These are phyloP conservation scores for Tolypocladium paradoxum DNA, from an alignment of 2,329 filamentous ascomycete species.

Conservation along the genomic window DNA sequence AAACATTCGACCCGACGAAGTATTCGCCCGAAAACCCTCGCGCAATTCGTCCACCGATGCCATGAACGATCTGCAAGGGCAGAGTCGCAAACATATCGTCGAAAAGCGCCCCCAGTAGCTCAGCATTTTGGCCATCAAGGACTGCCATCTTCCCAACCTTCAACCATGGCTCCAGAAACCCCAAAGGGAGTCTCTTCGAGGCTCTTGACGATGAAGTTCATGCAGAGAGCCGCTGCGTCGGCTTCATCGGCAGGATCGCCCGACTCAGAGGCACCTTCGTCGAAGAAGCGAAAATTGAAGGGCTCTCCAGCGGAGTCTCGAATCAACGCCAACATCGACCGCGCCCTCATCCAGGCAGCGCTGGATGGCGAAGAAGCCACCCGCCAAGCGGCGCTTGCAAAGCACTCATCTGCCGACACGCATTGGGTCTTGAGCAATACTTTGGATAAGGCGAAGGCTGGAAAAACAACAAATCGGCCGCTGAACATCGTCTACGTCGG, in stretches of 20 bases:
- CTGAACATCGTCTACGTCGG: slow-evolving; percentile 50
- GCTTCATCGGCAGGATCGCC: slow-evolving; percentile 33
- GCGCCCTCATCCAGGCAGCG: slow-evolving; percentile 50
- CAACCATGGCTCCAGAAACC: slow-evolving; percentile 37
- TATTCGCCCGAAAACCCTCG: not conserved
- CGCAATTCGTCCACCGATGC: not conserved
- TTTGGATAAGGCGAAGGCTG: slow-evolving; percentile 12
- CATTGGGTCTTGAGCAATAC: slow-evolving; percentile 61
- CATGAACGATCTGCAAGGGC: too few species aligned
- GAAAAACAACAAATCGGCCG: slow-evolving; percentile 22
- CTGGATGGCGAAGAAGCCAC: slow-evolving; percentile 57
- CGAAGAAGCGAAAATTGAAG: slow-evolving; percentile 52
- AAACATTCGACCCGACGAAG: not conserved
- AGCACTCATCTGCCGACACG: slow-evolving; percentile 56
- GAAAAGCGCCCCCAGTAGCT: not conserved
- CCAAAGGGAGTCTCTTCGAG: slow-evolving; percentile 70
- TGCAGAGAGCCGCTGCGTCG: slow-evolving; percentile 74
- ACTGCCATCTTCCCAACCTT: not conserved
- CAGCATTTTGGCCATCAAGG: not conserved
- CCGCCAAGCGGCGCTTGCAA: slow-evolving; percentile 48
- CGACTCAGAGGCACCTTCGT: slow-evolving; percentile 37
- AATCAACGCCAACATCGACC: slow-evolving; percentile 35
- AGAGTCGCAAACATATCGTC: not conserved
- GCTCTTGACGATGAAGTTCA: slow-evolving; percentile 93
- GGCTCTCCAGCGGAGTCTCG: slow-evolving; percentile 24